A percentile compares a stretch with the other conserved stretches of the same genome.
phyloP scores from a whole-genome alignment of 148 eudicot species.

The Rhododendron ovatum region DNA sequence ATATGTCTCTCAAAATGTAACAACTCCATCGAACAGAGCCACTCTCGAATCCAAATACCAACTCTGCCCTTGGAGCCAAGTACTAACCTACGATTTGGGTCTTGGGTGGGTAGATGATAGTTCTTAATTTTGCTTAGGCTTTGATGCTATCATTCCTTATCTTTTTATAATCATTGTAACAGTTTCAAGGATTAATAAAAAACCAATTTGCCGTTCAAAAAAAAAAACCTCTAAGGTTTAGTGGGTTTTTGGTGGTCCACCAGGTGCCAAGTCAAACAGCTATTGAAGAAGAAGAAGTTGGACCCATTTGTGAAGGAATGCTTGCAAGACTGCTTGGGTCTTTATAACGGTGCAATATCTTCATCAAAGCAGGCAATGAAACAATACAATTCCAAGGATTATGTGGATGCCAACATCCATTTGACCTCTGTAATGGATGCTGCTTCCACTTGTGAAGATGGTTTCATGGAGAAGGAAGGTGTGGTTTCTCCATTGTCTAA shows the following conservation, averaged over 20 bases:
- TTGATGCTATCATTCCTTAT: no score
- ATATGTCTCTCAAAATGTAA: no score
- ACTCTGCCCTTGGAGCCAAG: no score
- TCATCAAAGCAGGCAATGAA: constrained; percentile 29
- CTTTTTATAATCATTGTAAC: no score
- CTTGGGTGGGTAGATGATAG: no score
- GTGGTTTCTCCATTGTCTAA: constrained; percentile 42
- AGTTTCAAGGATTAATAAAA: no score
- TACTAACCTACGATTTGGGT: no score
- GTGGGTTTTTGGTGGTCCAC: background rate
- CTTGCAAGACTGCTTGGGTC: constrained; percentile 44
- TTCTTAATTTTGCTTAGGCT: no score
- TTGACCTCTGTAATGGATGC: constrained; percentile 49
- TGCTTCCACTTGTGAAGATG: constrained; percentile 54
- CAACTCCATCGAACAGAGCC: no score
- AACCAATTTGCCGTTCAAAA: no score
- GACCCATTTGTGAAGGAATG: constrained; percentile 19
- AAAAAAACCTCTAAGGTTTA: no score
- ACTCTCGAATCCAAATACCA: no score
- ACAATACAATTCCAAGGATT: constrained; percentile 23
- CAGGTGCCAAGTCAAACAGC: constrained; percentile 22
- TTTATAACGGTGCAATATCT: constrained; percentile 40
- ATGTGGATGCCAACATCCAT: constrained; percentile 40
- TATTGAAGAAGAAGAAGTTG: constrained; percentile 18
- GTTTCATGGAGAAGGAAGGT: constrained; percentile 37